Evolutionary conservation across 495 filamentous ascomycete species (phyloP).

Genomic region (Aspergillus diversus): DNA sequence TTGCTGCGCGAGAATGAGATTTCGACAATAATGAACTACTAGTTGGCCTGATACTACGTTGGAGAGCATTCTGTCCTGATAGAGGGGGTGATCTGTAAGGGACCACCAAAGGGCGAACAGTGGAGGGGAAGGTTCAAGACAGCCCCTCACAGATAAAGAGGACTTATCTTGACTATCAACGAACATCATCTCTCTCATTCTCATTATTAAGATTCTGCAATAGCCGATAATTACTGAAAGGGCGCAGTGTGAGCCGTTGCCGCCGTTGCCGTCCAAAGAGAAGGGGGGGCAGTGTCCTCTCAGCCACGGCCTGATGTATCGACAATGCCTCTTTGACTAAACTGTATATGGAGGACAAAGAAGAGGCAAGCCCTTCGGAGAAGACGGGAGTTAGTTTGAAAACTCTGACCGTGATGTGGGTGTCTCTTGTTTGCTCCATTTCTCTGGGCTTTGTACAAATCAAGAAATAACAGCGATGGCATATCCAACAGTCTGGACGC

Average conservation of each 20-base stretch:
- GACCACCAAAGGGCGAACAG: background rate
- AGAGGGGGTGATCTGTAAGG: background rate
- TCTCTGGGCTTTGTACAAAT: background rate
- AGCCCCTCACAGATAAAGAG: conserved; percentile 5
- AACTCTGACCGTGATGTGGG: background rate
- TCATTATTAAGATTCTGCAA: background rate
- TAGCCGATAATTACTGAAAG: background rate
- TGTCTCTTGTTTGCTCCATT: background rate
- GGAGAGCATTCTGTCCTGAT: background rate
- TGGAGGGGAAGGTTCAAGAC: background rate
- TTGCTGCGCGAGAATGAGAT: too few relatives aligned
- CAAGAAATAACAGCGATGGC: background rate
- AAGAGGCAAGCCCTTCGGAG: background rate
- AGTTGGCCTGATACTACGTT: background rate
- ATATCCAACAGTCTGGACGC: background rate
- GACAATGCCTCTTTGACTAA: too few relatives aligned
- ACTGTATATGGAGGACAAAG: background rate
- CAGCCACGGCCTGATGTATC: too few relatives aligned
- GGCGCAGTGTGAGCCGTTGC: background rate
- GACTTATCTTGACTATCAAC: background rate
- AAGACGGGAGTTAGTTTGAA: background rate
- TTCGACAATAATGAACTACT: too few relatives aligned
- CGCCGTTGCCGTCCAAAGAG: background rate
- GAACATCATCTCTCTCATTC: background rate
- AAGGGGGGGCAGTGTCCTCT: too few relatives aligned